Percentiles rank a stretch among this genome's conserved stretches.
Evolutionary conservation across 73 alveolate species (phyloP).

Genomic region (Stentor roeselii): DNA sequence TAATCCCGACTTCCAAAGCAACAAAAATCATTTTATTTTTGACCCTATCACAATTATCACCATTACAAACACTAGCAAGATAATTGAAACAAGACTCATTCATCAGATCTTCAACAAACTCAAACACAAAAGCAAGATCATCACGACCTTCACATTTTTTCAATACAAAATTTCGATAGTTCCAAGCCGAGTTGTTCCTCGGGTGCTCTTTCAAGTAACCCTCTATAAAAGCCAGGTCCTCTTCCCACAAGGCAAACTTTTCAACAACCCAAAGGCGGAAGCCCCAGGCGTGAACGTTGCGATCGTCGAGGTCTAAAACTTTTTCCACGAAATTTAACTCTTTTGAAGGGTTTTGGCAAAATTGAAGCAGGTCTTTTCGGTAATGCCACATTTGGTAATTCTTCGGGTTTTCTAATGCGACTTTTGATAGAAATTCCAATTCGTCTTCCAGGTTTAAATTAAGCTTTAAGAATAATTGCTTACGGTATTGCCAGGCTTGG

Average conservation of each 20-base stretch:
- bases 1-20: no score
- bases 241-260: slow-evolving; percentile 3
- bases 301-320: slow-evolving; percentile 40
- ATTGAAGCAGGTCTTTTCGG: slow-evolving; percentile 47
- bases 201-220: background rate
- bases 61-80: no score
- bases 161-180: background rate
- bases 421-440: slow-evolving; percentile 41
- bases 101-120: no score
- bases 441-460: slow-evolving; percentile 51
- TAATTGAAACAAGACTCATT: no score
- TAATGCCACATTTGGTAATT: slow-evolving; percentile 70
- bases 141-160: background rate
- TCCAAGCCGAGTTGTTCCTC: slow-evolving; percentile 22
- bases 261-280: background rate
- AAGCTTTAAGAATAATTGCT: slow-evolving; percentile 62
- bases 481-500: slow-evolving; percentile 76
- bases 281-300: slow-evolving; percentile 24
- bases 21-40: no score
- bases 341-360: slow-evolving; percentile 9
- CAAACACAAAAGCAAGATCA: background rate
- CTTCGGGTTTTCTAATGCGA: slow-evolving; percentile 48
- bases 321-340: slow-evolving; percentile 50
- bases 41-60: no score
- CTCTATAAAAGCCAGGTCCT: background rate